Evolutionary conservation across 345 rosid species (phyloP).

Genomic region (Hevea brasiliensis): DNA sequence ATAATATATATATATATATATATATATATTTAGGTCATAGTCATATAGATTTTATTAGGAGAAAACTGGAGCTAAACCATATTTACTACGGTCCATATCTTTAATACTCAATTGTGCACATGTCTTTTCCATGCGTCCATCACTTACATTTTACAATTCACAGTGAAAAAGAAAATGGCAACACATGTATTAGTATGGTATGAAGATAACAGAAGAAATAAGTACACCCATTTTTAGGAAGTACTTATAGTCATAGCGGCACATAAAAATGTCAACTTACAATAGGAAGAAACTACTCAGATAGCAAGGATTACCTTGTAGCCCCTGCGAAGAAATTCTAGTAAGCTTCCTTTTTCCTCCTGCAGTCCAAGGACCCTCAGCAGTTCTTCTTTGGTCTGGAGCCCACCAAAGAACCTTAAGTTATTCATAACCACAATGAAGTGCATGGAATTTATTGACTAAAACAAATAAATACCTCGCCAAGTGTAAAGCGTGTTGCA

Average conservation of each 20-base stretch:
- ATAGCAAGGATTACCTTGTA: constrained; percentile 56
- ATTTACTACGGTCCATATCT: no score
- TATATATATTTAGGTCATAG: no score
- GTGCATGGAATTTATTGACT: constrained; percentile 1
- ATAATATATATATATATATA: no score
- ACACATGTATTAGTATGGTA: background rate
- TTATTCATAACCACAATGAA: background rate
- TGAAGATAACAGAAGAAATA: no score
- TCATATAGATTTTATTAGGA: no score
- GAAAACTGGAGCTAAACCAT: no score
- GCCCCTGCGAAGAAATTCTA: constrained; percentile 87
- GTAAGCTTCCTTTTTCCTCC: constrained; percentile 89
- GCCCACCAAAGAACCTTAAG: constrained; percentile 19
- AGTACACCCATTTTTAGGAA: no score
- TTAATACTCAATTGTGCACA: no score
- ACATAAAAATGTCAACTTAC: background rate
- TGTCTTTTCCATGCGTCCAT: no score
- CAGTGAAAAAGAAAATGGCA: no score
- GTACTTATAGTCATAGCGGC: background rate
- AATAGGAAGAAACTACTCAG: background rate
- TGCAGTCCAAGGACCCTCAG: constrained; percentile 83
- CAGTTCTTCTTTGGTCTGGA: constrained; percentile 89
- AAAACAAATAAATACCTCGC: constrained; percentile 55
- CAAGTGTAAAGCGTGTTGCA: constrained; percentile 77
- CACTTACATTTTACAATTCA: no score